A percentile compares a stretch with the other conserved stretches of the same genome.
These are phyloP conservation scores for Xylariaceae sp. DNA, from an alignment of 2,329 filamentous ascomycete genomes.

Conservation along the genomic window DNA sequence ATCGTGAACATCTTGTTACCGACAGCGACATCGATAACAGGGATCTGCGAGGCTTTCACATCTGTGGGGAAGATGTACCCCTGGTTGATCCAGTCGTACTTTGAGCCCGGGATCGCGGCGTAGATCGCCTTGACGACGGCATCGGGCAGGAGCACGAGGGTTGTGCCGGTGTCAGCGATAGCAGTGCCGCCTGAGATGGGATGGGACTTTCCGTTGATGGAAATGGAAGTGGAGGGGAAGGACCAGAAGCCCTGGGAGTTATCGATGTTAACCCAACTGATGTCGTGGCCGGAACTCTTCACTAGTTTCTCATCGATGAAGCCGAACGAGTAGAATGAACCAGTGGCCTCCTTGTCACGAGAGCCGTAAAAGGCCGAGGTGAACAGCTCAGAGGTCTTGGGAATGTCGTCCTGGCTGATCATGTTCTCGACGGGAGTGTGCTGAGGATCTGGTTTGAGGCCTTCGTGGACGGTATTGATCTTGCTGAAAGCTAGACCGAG, in stretches of 20 bases:
- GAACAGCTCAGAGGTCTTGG: constrained; percentile 53
- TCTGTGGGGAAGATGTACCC: constrained; percentile 61
- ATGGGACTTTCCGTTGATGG: constrained; percentile 54
- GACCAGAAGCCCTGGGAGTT: constrained; percentile 65
- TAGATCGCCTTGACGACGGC: constrained; percentile 59
- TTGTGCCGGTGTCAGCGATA: constrained; percentile 70
- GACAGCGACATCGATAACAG: constrained; percentile 59
- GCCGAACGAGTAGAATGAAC: constrained; percentile 70
- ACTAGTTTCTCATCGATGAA: constrained; percentile 64
- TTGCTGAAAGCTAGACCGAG: constrained; percentile 62
- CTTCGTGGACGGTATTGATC: constrained; percentile 56
- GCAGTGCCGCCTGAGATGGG: constrained; percentile 54
- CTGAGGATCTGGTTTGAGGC: constrained; percentile 44
- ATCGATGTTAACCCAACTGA: constrained; percentile 60
- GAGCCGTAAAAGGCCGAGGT: constrained; percentile 59
- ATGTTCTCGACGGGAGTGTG: constrained; percentile 66
- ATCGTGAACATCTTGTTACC: constrained; percentile 57
- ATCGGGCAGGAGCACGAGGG: constrained; percentile 62
- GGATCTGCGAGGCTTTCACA: constrained; percentile 50
- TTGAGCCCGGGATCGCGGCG: constrained; percentile 56
- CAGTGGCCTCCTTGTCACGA: constrained; percentile 44
- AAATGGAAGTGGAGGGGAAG: constrained; percentile 54
- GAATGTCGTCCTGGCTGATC: constrained; percentile 48
- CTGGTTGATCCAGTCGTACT: constrained; percentile 52
- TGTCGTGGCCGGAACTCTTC: constrained; percentile 47